These are phyloP conservation scores for Boeremia exigua DNA, from an alignment of 2,329 filamentous ascomycete species.

Conservation along the genomic window DNA sequence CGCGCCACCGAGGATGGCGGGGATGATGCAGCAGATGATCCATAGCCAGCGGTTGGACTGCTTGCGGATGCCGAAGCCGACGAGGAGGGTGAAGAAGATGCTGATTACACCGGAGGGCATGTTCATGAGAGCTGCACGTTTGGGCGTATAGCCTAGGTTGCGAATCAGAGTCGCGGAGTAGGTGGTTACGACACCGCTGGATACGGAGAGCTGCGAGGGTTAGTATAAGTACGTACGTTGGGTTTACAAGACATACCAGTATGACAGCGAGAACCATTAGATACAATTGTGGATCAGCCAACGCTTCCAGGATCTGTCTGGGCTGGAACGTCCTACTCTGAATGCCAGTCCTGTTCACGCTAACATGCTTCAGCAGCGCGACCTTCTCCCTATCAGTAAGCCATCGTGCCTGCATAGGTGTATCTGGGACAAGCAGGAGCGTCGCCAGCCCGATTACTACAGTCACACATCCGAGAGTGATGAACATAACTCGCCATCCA, in stretches of 20 bases:
- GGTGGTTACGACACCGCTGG: slow-evolving; percentile 26
- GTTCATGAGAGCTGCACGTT: slow-evolving; percentile 27
- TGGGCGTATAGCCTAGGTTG: slow-evolving; percentile 23
- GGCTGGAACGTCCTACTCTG: slow-evolving; percentile 69
- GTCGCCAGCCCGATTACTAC: slow-evolving; percentile 28
- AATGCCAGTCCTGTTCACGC: slow-evolving; percentile 75
- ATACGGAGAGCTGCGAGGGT: slow-evolving; percentile 12
- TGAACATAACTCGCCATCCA: slow-evolving; percentile 31
- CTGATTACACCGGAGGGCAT: slow-evolving; percentile 27
- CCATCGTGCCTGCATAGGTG: slow-evolving; percentile 49
- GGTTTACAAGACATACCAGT: slow-evolving; percentile 2
- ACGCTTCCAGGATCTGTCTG: slow-evolving; percentile 65
- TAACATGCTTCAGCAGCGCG: slow-evolving; percentile 68
- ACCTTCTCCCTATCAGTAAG: slow-evolving; percentile 46
- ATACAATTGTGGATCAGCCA: slow-evolving; percentile 63
- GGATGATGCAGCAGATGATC: slow-evolving; percentile 9
- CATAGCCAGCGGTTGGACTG: slow-evolving; percentile 19
- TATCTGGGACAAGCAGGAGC: slow-evolving; percentile 48
- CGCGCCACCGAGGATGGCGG: slow-evolving; percentile 16
- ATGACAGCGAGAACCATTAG: slow-evolving; percentile 27
- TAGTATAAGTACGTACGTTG: neutral
- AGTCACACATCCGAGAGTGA: slow-evolving; percentile 24
- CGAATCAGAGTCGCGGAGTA: slow-evolving; percentile 31
- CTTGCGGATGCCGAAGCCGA: slow-evolving; percentile 19
- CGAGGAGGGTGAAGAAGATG: slow-evolving; percentile 23